phyloP scores from a whole-genome alignment of 345 rosid genomes.

The Moricandia moricandioides region DNA sequence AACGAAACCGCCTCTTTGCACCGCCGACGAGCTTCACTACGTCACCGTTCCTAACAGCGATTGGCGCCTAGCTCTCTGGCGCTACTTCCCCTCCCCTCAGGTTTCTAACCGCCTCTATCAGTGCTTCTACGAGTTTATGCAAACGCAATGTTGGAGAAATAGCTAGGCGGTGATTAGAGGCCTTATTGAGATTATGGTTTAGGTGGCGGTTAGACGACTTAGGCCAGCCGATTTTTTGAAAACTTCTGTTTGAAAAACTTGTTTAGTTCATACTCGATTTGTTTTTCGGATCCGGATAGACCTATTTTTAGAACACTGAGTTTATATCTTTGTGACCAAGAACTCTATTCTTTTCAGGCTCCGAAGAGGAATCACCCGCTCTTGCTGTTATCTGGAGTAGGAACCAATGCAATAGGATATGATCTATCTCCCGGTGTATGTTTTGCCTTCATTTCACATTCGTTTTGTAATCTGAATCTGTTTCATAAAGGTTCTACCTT shows the following conservation, averaged over 20 bases:
- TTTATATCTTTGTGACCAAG: neutral
- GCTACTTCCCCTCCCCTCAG: slow-evolving; percentile 58
- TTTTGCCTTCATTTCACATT: neutral
- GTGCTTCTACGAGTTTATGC: neutral
- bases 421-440: slow-evolving; percentile 85
- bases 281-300: too few species aligned
- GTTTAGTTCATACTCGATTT: neutral
- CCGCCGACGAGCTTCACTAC: slow-evolving; percentile 96
- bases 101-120: slow-evolving; percentile 11
- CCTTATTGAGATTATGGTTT: neutral
- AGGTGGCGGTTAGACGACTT: too few species aligned
- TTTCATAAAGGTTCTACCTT: neutral
- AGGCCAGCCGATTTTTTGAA: neutral
- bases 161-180: neutral
- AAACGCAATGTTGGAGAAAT: neutral
- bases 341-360: slow-evolving; percentile 43
- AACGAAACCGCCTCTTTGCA: slow-evolving; percentile 72
- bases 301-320: neutral
- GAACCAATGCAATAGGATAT: slow-evolving; percentile 92
- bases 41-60: slow-evolving; percentile 61
- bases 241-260: neutral
- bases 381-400: slow-evolving; percentile 85
- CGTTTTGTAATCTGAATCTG: neutral
- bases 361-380: slow-evolving; percentile 83
- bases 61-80: slow-evolving; percentile 97